Evolutionary conservation across 345 rosid species (phyloP).

Genomic region (Pistacia integerrima): DNA sequence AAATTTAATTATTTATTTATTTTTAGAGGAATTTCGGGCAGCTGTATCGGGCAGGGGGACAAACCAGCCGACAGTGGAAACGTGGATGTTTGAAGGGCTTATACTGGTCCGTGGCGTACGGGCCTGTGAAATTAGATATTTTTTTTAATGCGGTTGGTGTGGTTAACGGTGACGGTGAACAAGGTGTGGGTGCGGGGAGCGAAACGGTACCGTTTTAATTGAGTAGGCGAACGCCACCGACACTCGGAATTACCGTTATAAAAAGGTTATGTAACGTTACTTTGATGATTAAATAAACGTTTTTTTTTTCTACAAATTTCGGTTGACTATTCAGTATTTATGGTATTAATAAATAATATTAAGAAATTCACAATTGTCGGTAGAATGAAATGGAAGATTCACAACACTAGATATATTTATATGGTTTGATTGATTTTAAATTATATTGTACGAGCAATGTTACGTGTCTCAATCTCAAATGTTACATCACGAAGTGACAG

Average conservation of each 20-base stretch:
- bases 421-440: too few species aligned
- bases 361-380: too few species aligned
- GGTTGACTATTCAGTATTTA: neutral
- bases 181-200: neutral
- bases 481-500: too few species aligned
- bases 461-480: too few species aligned
- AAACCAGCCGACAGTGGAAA: neutral
- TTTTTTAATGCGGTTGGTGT: neutral
- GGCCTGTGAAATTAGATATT: neutral
- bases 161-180: neutral
- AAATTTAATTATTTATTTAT: neutral
- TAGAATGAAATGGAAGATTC: too few species aligned
- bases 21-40: conserved; percentile 1
- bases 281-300: too few species aligned
- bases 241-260: neutral
- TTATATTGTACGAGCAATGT: too few species aligned
- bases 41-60: conserved; percentile 1
- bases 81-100: neutral
- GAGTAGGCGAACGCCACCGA: neutral
- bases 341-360: too few species aligned
- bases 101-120: neutral
- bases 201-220: neutral
- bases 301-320: too few species aligned
- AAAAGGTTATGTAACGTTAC: neutral
- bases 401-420: too few species aligned